phyloP scores from a whole-genome alignment of 805 yeast genomes.

The Metschnikowia reukaufii region DNA sequence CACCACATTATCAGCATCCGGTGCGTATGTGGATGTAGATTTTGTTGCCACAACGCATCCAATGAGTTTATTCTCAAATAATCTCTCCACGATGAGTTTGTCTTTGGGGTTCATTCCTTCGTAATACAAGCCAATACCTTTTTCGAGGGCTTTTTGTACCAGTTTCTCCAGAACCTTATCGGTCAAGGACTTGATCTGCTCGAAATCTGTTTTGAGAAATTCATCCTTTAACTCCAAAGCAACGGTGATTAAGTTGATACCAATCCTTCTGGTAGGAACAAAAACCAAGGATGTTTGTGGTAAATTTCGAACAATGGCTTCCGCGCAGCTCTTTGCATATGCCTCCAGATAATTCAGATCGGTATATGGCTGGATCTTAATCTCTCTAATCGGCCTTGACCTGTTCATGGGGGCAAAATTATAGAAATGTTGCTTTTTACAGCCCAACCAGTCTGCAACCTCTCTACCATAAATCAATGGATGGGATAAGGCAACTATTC shows the following conservation, averaged over 20 bases:
- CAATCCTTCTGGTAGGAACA: slow-evolving; percentile 49
- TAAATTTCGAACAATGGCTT: background rate
- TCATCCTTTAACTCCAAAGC: slow-evolving; percentile 6
- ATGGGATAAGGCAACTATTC: slow-evolving; percentile 70
- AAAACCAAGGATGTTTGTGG: slow-evolving; percentile 39
- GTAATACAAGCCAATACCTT: slow-evolving; percentile 68
- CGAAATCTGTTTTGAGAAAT: slow-evolving; percentile 3
- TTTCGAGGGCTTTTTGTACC: slow-evolving; percentile 15
- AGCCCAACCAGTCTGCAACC: slow-evolving; percentile 85
- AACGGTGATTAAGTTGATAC: slow-evolving; percentile 7
- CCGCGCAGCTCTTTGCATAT: slow-evolving; percentile 4
- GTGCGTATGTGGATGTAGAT: slow-evolving; percentile 52
- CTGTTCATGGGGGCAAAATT: slow-evolving; percentile 71
- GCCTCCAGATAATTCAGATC: slow-evolving; percentile 3
- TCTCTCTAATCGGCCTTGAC: slow-evolving; percentile 51
- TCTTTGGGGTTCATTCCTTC: slow-evolving; percentile 59
- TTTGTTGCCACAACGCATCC: slow-evolving; percentile 59
- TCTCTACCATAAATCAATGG: slow-evolving; percentile 76
- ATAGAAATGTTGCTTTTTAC: slow-evolving; percentile 55
- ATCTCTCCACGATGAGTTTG: slow-evolving; percentile 49
- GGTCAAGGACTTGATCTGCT: background rate
- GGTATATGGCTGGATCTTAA: slow-evolving; percentile 48
- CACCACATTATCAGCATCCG: slow-evolving; percentile 55
- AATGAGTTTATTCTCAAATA: slow-evolving; percentile 52
- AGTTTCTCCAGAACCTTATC: slow-evolving; percentile 8